Evolutionary conservation across 2,329 filamentous ascomycete species (phyloP), one percentile per base, ranked within the genome.

Genomic region (Hymenoscyphus fructigenus): DNA sequence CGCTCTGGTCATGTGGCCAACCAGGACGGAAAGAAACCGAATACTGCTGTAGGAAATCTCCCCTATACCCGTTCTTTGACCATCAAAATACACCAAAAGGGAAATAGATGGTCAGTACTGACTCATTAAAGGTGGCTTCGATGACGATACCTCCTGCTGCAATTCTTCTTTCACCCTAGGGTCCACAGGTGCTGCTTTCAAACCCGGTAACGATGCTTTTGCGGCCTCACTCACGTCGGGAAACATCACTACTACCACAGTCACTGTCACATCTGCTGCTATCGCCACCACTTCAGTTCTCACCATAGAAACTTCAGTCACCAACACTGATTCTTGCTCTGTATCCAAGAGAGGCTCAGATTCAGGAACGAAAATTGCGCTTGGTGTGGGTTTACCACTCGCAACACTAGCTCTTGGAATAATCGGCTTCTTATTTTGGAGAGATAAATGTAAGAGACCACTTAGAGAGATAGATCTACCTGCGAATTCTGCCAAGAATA

Each of bases 301-400:
- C 23, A 17, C 34, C 9, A 44, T 23, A 15, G 12, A 26, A 56
- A 28, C 53, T n/a, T 15, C 53, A 17, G 9, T 23, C 17, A 20
- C 6, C 2, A 47, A 47, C 7, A 2, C 44, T 10, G n/a, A 23
- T 20, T 47, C 44, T 23, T 20, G 15, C 9, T 47, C 4, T n/a
- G 17, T n/a, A 9, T 47, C n/a, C 44, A 3, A n/a, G 5, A 26
- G 14, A 5, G 36, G 61, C 12, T 38, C 32, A 3, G 59, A 62
- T 41, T 20, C 66, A 12, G 68, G 64, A 28, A 68, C 64, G n/a
- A 70, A 65, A 58, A 34, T 68, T 23, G 65, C 64, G 3, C 28
- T 70, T 7, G 66, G 68, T 17, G 64, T 70, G 17, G 68, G 67
- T 15, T 55, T 68, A 10, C 68, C 66, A 34, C 64, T 70, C 2